Base-by-base conservation (phyloP, 352 stramenopile genomes). In the Globisporangium cystogenes region DNA sequence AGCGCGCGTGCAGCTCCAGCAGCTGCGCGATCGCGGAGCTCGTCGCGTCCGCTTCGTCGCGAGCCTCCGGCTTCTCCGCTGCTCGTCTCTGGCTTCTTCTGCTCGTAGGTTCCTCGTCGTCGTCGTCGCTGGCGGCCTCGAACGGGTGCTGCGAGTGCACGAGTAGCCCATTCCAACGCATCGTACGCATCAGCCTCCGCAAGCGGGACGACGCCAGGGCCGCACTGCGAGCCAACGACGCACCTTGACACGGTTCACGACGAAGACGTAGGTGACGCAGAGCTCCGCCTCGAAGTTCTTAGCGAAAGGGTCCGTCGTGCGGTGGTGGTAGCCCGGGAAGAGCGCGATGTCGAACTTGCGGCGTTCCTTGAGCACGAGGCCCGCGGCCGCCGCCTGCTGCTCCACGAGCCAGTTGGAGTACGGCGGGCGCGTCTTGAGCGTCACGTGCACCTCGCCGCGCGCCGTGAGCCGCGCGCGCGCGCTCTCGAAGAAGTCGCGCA, bases 381-480 rank as follows among this genome's bases (percentile, higher is more conserved):
- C 83, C 1, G 65, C 69, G 3, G 52, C 51, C 39, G 81, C 82
- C 4, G 86, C 86, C 45, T 93, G 85, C 37, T 95, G 80, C 46
- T 96, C 86, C 35, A 96, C 72, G 41, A 78, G 67, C 86, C 86
- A 96, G 52, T 93, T 94, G 2, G 81, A 92, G 57, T 96, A 96
- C 36, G 86, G 86, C 20, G 85, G 84, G 26, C 71, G 67, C 26
- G 75, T 93, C 65, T 96, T 96, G 29, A 96, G 70, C 37, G 85
- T 90, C 43, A 96, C 74, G 52, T 96, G 85, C 23, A 72, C 80
- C 63, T 93, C 82, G 42, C 85, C 86, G 12, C 70, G 47, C 8
- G 64, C 57, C 23, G 62, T 62, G 6, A 96, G 72, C 43, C 83
- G 76, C 35, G 60, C 27, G 8, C 82, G 74, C 8, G 82, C 86